Evolutionary conservation across 257 asterid species (phyloP).

Genomic region (Rauvolfia tetraphylla): DNA sequence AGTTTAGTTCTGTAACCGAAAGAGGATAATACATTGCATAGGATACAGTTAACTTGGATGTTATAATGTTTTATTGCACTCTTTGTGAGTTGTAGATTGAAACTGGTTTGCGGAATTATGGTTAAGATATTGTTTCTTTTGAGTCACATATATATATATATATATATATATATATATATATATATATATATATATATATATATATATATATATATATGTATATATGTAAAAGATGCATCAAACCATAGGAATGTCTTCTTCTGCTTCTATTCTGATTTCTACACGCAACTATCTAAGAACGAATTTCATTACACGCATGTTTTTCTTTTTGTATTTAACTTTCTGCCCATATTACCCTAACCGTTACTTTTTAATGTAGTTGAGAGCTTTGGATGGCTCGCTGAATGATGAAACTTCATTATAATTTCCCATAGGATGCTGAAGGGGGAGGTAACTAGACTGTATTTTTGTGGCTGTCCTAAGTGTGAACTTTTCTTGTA

Average conservation of each 20-base stretch:
- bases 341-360: not conserved
- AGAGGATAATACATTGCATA: not conserved
- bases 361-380: not conserved
- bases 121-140: not conserved
- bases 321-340: not conserved
- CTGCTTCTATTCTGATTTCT: not conserved
- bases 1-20: not conserved
- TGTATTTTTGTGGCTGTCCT: constrained; percentile 16
- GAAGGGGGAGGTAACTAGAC: constrained; percentile 33
- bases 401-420: constrained; percentile 16
- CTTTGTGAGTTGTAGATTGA: not conserved
- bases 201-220: not conserved
- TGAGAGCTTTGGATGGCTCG: constrained; percentile 17
- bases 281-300: not conserved
- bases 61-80: not conserved
- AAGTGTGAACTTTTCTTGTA: constrained; percentile 6
- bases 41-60: not conserved
- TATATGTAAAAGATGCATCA: not conserved
- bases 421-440: constrained; percentile 16
- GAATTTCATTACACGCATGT: not conserved
- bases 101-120: not conserved
- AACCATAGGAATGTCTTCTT: not conserved
- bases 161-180: too few relatives aligned
- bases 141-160: too few relatives aligned
- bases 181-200: too few relatives aligned